Conservation (phyloP, 768 basidiomycete genomes). For the Suillus subluteus region DNA sequence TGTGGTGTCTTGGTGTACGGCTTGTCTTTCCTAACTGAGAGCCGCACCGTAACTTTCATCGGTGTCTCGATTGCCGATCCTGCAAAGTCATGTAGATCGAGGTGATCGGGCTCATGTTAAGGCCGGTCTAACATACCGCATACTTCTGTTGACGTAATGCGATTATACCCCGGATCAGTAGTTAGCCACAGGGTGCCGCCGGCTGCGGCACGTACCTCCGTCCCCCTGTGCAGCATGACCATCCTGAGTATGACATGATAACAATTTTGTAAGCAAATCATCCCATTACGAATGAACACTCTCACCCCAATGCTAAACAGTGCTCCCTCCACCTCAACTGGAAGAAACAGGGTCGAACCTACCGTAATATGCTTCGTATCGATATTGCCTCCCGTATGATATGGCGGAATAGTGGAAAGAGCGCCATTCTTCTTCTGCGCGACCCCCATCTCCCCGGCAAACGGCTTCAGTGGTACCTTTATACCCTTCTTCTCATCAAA, state of each 20-base stretch:
- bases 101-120: background rate
- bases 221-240: slow-evolving; percentile 72
- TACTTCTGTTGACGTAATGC: slow-evolving; percentile 45
- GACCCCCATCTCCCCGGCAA: slow-evolving; percentile 69
- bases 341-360: slow-evolving; percentile 62
- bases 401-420: slow-evolving; percentile 66
- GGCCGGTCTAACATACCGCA: slow-evolving; percentile 47
- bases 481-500: slow-evolving; percentile 53
- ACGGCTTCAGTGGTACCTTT: slow-evolving; percentile 55
- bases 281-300: slow-evolving; percentile 21
- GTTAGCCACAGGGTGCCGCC: background rate
- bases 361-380: slow-evolving; percentile 59
- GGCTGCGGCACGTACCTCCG: slow-evolving; percentile 48
- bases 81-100: slow-evolving; percentile 19
- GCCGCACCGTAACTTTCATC: slow-evolving; percentile 55
- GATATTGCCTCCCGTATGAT: slow-evolving; percentile 62
- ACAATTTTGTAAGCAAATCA: background rate
- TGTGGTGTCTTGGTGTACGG: slow-evolving; percentile 63
- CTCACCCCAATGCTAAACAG: slow-evolving; percentile 65
- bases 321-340: slow-evolving; percentile 61
- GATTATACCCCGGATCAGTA: slow-evolving; percentile 4
- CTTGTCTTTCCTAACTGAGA: slow-evolving; percentile 60
- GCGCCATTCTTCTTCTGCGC: slow-evolving; percentile 52
- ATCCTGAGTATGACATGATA: slow-evolving; percentile 55
- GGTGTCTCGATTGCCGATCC: slow-evolving; percentile 70